Evolutionary conservation across 768 basidiomycete genomes (phyloP).

Genomic region (Amanita fuliginea): DNA sequence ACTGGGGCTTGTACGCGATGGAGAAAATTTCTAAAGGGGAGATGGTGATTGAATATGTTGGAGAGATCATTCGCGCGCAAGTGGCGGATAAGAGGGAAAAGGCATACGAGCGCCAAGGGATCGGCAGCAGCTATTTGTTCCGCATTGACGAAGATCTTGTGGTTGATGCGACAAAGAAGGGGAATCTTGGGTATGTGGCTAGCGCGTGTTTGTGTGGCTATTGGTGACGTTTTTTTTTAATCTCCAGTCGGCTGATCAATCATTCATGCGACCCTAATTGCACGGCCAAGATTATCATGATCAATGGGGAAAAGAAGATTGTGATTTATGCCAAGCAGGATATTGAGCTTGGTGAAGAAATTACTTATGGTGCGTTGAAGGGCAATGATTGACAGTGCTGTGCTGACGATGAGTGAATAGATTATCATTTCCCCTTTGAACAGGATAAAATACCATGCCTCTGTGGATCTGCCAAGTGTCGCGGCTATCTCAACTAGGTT

Average conservation of each 20-base stretch:
- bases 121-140: constrained; percentile 96
- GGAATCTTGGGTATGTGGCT: constrained; percentile 83
- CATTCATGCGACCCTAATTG: constrained; percentile 97
- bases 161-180: constrained; percentile 98
- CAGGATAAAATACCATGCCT: constrained; percentile 95
- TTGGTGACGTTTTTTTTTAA: constrained; percentile 1
- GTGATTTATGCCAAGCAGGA: constrained; percentile 98
- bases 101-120: constrained; percentile 92
- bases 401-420: constrained; percentile 24
- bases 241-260: constrained; percentile 83
- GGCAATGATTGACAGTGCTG: background rate
- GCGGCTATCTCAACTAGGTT: constrained; percentile 90
- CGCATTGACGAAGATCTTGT: constrained; percentile 96
- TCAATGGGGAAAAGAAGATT: constrained; percentile 92
- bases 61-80: constrained; percentile 89
- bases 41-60: constrained; percentile 99
- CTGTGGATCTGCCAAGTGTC: constrained; percentile 83
- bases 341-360: constrained; percentile 94
- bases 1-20: constrained; percentile 98
- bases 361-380: constrained; percentile 73
- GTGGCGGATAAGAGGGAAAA: constrained; percentile 97
- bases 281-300: constrained; percentile 84
- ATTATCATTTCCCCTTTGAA: constrained; percentile 99
- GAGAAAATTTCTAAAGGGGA: constrained; percentile 89
- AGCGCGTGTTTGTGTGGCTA: constrained; percentile 7